Conservation (phyloP, 169 alveolate genomes). For the Theileria luwenshuni region DNA sequence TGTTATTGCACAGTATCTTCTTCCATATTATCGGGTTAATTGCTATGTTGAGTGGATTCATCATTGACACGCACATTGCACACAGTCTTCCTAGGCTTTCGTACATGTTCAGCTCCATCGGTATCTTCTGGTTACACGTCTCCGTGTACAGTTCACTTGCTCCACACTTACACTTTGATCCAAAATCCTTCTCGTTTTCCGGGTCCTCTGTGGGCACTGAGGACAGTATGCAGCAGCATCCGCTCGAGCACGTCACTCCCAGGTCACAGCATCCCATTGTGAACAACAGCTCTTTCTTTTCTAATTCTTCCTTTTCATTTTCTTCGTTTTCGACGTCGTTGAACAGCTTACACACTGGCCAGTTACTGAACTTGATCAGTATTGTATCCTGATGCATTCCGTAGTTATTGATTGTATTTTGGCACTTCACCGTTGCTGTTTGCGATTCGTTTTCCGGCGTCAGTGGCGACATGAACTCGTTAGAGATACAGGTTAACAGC, state of each 20-base stretch:
- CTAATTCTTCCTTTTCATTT: neutral
- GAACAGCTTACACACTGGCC: slow-evolving; percentile 15
- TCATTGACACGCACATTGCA: slow-evolving; percentile 87
- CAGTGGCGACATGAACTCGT: slow-evolving; percentile 86
- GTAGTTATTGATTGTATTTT: slow-evolving; percentile 82
- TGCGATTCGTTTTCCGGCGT: slow-evolving; percentile 52
- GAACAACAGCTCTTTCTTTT: neutral
- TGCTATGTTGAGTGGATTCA: slow-evolving; percentile 82
- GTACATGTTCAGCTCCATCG: slow-evolving; percentile 80
- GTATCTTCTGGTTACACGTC: slow-evolving; percentile 39
- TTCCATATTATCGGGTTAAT: slow-evolving; percentile 89
- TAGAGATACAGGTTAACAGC: slow-evolving; percentile 82
- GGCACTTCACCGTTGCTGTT: slow-evolving; percentile 72
- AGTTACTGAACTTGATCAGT: slow-evolving; percentile 63
- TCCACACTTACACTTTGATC: slow-evolving; percentile 47
- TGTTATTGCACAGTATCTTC: slow-evolving; percentile 72
- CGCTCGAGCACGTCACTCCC: slow-evolving; percentile 50
- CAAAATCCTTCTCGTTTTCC: slow-evolving; percentile 2
- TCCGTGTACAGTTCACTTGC: slow-evolving; percentile 37
- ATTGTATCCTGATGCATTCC: slow-evolving; percentile 90
- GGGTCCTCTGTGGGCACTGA: slow-evolving; percentile 25
- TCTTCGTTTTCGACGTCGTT: neutral
- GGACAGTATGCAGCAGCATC: slow-evolving; percentile 51
- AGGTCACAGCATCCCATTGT: slow-evolving; percentile 44
- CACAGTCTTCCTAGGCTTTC: slow-evolving; percentile 89